Conservation (phyloP, 2,329 filamentous ascomycete genomes). For the Metarhizium humberi region DNA sequence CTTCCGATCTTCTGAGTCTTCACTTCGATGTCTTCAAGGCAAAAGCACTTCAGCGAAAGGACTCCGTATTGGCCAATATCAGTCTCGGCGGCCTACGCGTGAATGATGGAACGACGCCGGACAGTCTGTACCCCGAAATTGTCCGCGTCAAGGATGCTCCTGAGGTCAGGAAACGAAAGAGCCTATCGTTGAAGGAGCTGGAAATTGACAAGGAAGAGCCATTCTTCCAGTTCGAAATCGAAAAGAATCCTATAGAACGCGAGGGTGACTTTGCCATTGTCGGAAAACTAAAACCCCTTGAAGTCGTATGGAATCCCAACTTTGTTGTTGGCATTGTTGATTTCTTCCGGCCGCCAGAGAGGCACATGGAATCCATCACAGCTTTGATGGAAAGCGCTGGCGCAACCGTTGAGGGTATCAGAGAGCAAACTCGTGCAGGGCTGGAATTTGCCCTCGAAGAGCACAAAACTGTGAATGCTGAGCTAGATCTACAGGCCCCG, state of each 20-base stretch:
- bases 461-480: conserved; percentile 95
- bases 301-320: conserved; percentile 94
- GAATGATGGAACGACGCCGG: conserved; percentile 89
- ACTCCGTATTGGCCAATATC: conserved; percentile 81
- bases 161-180: conserved; percentile 33
- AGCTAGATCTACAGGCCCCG: conserved; percentile 89
- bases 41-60: conserved; percentile 79
- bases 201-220: conserved; percentile 51
- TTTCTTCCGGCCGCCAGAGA: conserved; percentile 93
- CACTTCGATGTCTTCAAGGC: conserved; percentile 94
- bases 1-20: conserved; percentile 74
- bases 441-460: conserved; percentile 95
- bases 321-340: conserved; percentile 85
- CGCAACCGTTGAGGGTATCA: conserved; percentile 86
- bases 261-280: conserved; percentile 85
- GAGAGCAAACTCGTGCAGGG: conserved; percentile 91
- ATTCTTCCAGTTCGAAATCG: conserved; percentile 87
- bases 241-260: conserved; percentile 89
- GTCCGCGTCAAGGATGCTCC: conserved; percentile 88
- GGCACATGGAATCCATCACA: conserved; percentile 96
- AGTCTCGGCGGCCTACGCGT: conserved; percentile 88
- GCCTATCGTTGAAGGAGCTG: conserved; percentile 44
- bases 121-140: conserved; percentile 88
- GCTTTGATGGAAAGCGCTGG: conserved; percentile 93
- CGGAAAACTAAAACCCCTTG: conserved; percentile 87